Conservation (phyloP, 2,329 filamentous ascomycete genomes). For the Neoscytalidium dimidiatum region DNA sequence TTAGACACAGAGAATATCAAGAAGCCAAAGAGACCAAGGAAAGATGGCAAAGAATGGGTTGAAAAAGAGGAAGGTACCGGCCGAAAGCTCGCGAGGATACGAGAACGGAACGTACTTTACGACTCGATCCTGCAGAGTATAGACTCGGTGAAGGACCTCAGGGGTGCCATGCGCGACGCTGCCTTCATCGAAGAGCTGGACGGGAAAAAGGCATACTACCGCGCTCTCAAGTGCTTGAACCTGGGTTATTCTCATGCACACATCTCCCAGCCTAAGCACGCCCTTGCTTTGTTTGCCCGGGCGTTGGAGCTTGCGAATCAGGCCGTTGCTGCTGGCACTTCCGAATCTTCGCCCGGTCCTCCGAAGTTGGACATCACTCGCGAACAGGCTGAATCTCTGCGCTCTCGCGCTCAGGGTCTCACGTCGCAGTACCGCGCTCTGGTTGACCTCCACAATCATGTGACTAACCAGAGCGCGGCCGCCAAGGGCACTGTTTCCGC, state of each 20-base stretch:
- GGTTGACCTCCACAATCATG: conserved; percentile 68
- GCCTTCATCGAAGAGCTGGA: conserved; percentile 76
- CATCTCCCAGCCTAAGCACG: conserved; percentile 70
- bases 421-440: conserved; percentile 82
- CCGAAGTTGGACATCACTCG: conserved; percentile 69
- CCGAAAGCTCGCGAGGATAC: conserved; percentile 75
- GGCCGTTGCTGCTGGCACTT: conserved; percentile 43
- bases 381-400: conserved; percentile 60
- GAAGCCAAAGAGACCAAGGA: conserved; percentile 41
- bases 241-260: conserved; percentile 83
- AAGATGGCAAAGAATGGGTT: conserved; percentile 47
- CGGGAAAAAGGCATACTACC: conserved; percentile 79
- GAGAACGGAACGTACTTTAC: conserved; percentile 86
- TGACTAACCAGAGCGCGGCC: conserved; percentile 36
- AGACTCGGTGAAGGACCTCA: conserved; percentile 84
- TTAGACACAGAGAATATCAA: conserved; percentile 58
- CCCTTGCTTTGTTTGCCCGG: conserved; percentile 80
- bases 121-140: conserved; percentile 89
- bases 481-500: not conserved
- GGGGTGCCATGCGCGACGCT: conserved; percentile 84
- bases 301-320: conserved; percentile 64
- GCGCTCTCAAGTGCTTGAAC: conserved; percentile 83
- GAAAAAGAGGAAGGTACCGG: conserved; percentile 68
- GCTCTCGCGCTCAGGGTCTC: conserved; percentile 65
- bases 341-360: conserved; percentile 40